Evolutionary conservation across 1,139 yeast genomes (phyloP).

Genomic region (Blastobotrys capitulatus): DNA sequence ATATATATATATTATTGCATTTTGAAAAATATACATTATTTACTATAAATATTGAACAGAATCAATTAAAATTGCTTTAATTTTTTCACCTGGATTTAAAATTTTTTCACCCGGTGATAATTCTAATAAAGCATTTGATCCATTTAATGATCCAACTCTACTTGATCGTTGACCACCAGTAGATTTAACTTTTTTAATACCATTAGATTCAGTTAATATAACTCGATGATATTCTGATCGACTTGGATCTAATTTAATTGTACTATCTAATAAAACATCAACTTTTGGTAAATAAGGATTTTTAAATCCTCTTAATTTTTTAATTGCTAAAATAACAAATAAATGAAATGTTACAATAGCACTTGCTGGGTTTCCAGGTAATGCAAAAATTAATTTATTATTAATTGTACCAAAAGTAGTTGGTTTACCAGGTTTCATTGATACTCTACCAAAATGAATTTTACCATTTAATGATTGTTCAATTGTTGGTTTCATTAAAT

Average conservation of each 20-base stretch:
- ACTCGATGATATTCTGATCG: conserved; percentile 49
- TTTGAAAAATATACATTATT: too few relatives aligned
- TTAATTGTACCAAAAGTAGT: conserved; percentile 46
- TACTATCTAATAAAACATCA: conserved; percentile 30
- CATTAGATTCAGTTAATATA: conserved; percentile 20
- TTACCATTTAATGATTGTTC: conserved; percentile 38
- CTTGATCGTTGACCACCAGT: conserved; percentile 49
- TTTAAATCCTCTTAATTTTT: conserved; percentile 32
- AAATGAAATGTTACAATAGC: conserved; percentile 43
- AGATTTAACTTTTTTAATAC: conserved; percentile 33
- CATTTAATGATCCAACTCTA: conserved; percentile 41
- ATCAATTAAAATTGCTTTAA: conserved; percentile 10
- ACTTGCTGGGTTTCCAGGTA: conserved; percentile 52
- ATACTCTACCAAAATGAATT: conserved; percentile 47
- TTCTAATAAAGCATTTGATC: conserved; percentile 41
- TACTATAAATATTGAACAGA: neutral
- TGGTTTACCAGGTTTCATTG: conserved; percentile 53
- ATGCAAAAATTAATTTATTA: conserved; percentile 37
- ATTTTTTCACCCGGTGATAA: conserved; percentile 30
- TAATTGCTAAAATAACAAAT: conserved; percentile 43
- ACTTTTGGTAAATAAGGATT: conserved; percentile 23
- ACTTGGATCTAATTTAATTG: conserved; percentile 36
- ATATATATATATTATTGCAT: neutral
- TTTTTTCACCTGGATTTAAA: conserved; percentile 1
- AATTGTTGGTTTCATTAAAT: conserved; percentile 43